Base-by-base conservation (phyloP, 202 grass and related monocot species). In the Panicum virgatum region DNA sequence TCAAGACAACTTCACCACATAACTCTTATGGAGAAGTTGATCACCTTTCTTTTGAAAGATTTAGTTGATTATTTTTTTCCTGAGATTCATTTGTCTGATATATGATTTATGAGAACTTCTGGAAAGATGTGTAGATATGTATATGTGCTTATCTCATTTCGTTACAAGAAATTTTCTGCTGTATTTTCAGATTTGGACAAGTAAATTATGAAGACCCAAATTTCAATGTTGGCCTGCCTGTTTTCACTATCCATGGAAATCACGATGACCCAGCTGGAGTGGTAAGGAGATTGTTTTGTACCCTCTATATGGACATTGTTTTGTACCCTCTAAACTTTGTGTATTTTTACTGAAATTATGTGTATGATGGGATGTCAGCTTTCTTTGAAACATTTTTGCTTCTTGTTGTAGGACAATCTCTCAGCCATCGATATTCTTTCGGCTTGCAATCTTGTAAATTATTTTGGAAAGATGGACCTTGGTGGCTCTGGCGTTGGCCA, bases 391-490 rank as follows among this genome's bases (percentile, higher is more conserved):
- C 53, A 61, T 76, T 30, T 9, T 60, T 87, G 65, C 45, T 74
- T 82, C 22, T 78, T 12, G 25, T 77, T 91, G 44, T 83, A 98
- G 96, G 96, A 98, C 89, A 96, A 98, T 56, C 90, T 93, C 69
- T 98, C 92, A 52, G 92, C 96, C 45, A 98, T 98, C 68, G 92
- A 96, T 70, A 98, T 98, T 77, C 89, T 98, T 73, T 98, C 92
- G 10, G 89, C 92, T 72, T 96, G 92, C 85, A 98, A 98, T 92
- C 87, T 98, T 85, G 90, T 96, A 48, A 98, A 98, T 80, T 98
- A 98, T 88, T 98, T 98, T 66, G 96, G 96, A 61, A 96, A 98
- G 83, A 93, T 98, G 96, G 91, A 90, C 47, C 92, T 98, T 48
- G 96, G 89, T 59, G 89, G 87, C 44, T 98, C 96, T 87, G 92